Evolutionary conservation across 768 basidiomycete species (phyloP), one percentile per base, ranked within the genome.

Genomic region (Cytidiella melzeri): DNA sequence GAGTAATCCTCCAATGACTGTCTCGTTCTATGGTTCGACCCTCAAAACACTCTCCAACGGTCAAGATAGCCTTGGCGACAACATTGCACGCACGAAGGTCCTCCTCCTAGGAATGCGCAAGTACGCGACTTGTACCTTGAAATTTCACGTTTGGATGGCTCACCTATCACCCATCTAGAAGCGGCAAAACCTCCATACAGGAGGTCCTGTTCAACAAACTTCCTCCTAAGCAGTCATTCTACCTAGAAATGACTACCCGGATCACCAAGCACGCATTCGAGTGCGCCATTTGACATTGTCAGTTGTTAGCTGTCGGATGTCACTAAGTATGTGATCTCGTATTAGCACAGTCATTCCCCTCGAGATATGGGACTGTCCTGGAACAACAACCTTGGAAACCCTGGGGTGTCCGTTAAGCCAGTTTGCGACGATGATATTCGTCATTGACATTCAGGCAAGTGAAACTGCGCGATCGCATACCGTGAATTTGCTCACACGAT

Each of bases 351-450:
- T 95, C 55, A 83, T 96, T 53, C 91, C 92, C 1, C 78, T 97
- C 30, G 90, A 96, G 63, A 81, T 97, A 62, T 96, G 92, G 92
- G 93, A 96, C 61, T 91, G 92, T 58, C 95, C 94, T 0, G 89
- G 88, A 21, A 91, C 85, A 52, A 79, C 83, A 48, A 83, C 90
- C 3, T 77, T 86, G 11, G 86, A 92, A 20, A 78, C 82, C n/a
- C 75, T 95, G 10, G 83, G 80, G 19, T 74, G 79, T 6, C 79
- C 87, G 6, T 75, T 96, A 30, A 79, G 83, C 39, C 77, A 87
- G 25, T 92, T 96, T 58, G 76, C 89, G 2, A 83, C 86, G 2
- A 76, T 97, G 59, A 81, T 97, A 47, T 98, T 93, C 56, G 92
- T 97, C 23, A 87, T 97, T 55, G 95, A 98, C 60, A 94, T 96